Base-by-base conservation (phyloP, 352 stramenopile genomes). In the Poterioochromonas sp. region DNA sequence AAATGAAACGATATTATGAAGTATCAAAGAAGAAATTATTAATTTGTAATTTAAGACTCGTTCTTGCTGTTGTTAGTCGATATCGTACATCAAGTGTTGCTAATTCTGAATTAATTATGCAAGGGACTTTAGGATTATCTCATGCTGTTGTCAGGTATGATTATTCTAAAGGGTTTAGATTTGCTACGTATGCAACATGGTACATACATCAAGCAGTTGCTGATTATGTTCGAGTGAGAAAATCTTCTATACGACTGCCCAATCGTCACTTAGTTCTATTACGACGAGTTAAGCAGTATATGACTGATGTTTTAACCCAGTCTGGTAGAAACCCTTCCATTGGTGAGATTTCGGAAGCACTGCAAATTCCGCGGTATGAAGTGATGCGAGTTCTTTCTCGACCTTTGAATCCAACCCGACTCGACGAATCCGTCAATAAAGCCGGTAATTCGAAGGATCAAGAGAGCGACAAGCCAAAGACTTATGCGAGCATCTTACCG, bases 141-240 rank as follows among this genome's bases (percentile, higher is more conserved):
- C 51, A 32, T 29, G 63, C 63, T 29, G 63, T 51, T 5, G 5
- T 43, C 11, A 11, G 63, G 2, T 73, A 73, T 51, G 63, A 73
- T 51, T 41, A 73, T 51, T 32, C 63, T 11, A 73, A 73, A 51
- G 63, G 63, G 1, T 73, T 73, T 51, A 11, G 63, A 8, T 73
- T 73, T 51, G 63, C 63, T 44, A 73, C 63, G 1, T 73, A 73
- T 51, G 63, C 63, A 5, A 73, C 63, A 32, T 73, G 63, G 63
- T 73, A 73, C 32, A 32, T 73, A 39, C 63, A 73, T 51, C 63
- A 73, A 51, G 63, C 63, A 44, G 63, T 73, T 26, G 63, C 63
- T 32, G 63, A 73, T 29, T 73, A 73, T 51, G 63, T 73, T 32
- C 11, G 63, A 51, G 51, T 11, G 63, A 20, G 37, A n/a, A 73